A percentile compares a stretch with the other conserved stretches of the same genome.
Conservation (phyloP, 2,329 filamentous ascomycete genomes). For the Chaetomium olivaceum region DNA sequence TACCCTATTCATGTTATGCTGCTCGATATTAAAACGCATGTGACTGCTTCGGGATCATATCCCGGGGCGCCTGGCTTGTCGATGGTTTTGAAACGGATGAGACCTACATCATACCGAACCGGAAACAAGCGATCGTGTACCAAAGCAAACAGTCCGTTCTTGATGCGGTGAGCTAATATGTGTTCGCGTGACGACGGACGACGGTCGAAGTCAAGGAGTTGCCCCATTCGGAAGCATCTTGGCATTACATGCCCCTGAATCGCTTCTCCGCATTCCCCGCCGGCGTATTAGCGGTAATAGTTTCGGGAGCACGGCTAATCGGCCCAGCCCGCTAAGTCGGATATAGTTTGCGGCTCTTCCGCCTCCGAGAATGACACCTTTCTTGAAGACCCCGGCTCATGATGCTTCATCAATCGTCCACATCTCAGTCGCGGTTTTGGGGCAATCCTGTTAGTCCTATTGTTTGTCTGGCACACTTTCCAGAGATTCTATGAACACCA, state of each 20-base stretch:
- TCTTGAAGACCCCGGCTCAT: constrained; percentile 18
- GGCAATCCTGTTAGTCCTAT: background rate
- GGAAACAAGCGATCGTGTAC: background rate
- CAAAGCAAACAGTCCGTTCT: background rate
- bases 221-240: constrained; percentile 13
- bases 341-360: constrained; percentile 34
- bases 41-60: no score
- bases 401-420: background rate
- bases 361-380: constrained; percentile 37
- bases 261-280: constrained; percentile 23
- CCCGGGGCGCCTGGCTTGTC: no score
- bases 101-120: background rate
- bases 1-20: no score
- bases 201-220: background rate
- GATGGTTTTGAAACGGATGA: no score
- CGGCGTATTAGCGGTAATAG: constrained; percentile 5
- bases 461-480: background rate
- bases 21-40: no score
- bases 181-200: constrained; percentile 1
- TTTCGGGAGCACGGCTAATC: constrained; percentile 30
- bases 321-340: constrained; percentile 29
- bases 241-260: constrained; percentile 16
- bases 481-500: background rate
- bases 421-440: background rate
- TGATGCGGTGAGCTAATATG: constrained; percentile 1